phyloP scores from a whole-genome alignment of 1,284 basidiomycete genomes.

The Waitea zeae region DNA sequence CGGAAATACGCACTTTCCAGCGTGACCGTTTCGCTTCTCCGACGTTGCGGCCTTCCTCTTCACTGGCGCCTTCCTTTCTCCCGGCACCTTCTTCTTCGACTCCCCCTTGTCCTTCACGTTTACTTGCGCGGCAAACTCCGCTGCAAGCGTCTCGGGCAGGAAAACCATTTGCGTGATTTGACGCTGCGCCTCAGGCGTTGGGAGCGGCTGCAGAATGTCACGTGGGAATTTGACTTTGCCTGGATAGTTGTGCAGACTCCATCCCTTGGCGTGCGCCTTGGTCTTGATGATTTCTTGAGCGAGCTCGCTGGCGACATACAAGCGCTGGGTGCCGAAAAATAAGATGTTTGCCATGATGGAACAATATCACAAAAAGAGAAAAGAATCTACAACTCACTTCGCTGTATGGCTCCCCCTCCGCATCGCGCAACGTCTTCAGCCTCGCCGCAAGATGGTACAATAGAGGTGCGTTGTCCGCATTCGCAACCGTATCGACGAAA shows the following conservation, averaged over 20 bases:
- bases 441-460: constrained; percentile 73
- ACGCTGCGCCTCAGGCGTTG: constrained; percentile 10
- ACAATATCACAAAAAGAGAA: neutral
- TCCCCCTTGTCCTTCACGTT: too few species aligned
- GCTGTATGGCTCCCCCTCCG: constrained; percentile 42
- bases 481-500: constrained; percentile 66
- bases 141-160: neutral
- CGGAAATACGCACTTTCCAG: too few species aligned
- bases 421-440: constrained; percentile 76
- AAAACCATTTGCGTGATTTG: neutral
- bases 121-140: neutral
- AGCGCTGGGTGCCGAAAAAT: constrained; percentile 32
- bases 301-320: constrained; percentile 83
- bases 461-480: constrained; percentile 65
- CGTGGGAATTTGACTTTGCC: constrained; percentile 66
- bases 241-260: constrained; percentile 70
- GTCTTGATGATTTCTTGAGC: constrained; percentile 75
- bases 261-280: constrained; percentile 46
- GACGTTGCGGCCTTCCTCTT: too few species aligned
- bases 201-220: constrained; percentile 64
- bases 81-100: too few species aligned
- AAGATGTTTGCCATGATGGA: constrained; percentile 2
- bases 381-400: constrained; percentile 44
- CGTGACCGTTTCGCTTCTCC: too few species aligned
- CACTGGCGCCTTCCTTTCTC: too few species aligned